phyloP scores from a whole-genome alignment of 129 eudicot species.

The Ambrosia trifida region DNA sequence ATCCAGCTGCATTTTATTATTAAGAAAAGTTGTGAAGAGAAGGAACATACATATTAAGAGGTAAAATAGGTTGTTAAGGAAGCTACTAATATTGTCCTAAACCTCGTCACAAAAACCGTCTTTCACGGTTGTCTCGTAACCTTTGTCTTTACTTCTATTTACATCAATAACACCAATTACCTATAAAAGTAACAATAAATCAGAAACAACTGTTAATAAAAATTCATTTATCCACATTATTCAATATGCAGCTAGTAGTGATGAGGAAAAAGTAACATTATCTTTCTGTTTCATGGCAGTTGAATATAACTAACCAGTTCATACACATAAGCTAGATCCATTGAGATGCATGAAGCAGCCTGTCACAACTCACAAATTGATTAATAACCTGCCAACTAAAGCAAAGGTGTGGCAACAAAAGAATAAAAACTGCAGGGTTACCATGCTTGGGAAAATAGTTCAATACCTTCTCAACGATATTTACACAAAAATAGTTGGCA shows the following conservation, averaged over 20 bases:
- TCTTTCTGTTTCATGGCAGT: slow-evolving; percentile 7
- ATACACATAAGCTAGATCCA: slow-evolving; percentile 79
- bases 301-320: slow-evolving; percentile 68
- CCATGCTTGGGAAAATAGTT: slow-evolving; percentile 10
- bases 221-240: background rate
- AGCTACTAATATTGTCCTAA: slow-evolving; percentile 21
- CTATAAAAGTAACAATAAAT: slow-evolving; percentile 38
- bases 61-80: background rate
- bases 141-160: slow-evolving; percentile 73
- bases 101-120: slow-evolving; percentile 98
- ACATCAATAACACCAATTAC: slow-evolving; percentile 90
- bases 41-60: slow-evolving; percentile 19
- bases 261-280: background rate
- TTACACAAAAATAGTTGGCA: slow-evolving; percentile 47
- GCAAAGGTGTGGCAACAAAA: slow-evolving; percentile 8
- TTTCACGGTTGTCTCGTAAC: slow-evolving; percentile 81
- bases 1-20: slow-evolving; percentile 67
- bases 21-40: slow-evolving; percentile 18
- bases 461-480: slow-evolving; percentile 67
- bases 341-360: slow-evolving; percentile 72
- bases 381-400: slow-evolving; percentile 18
- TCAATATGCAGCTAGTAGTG: too few species aligned
- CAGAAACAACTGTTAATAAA: background rate
- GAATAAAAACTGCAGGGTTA: slow-evolving; percentile 11
- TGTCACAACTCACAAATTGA: slow-evolving; percentile 42